A percentile compares a stretch with the other conserved stretches of the same genome.
These are phyloP conservation scores for Barnettozyma sp. DNA, from an alignment of 805 yeast genomes.

Conservation along the genomic window DNA sequence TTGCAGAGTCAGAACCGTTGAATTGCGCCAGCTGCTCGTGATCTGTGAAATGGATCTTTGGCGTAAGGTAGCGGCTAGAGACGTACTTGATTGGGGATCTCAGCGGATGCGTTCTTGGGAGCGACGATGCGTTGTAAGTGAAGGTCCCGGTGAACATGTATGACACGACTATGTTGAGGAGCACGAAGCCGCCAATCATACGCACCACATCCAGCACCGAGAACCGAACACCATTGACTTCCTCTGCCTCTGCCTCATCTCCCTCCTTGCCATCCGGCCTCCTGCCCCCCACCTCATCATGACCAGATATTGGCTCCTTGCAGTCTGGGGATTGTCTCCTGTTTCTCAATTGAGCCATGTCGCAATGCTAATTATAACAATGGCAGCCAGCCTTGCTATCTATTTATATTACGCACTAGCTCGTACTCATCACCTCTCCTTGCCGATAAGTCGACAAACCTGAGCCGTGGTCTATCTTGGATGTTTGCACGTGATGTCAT, in stretches of 20 bases:
- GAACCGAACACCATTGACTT: neutral
- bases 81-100: conserved; percentile 1
- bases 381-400: no score
- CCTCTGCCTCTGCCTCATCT: neutral
- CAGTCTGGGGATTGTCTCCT: no score
- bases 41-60: conserved; percentile 25
- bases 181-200: conserved; percentile 17
- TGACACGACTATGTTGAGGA: conserved; percentile 13
- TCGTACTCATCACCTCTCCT: no score
- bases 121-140: conserved; percentile 34
- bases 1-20: conserved; percentile 35
- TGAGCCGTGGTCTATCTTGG: no score
- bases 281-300: no score
- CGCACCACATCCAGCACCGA: conserved; percentile 17
- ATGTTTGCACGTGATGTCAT: conserved; percentile 2
- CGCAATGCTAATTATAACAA: no score
- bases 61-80: neutral
- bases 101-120: conserved; percentile 2
- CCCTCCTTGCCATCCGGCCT: no score
- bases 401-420: no score
- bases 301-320: neutral
- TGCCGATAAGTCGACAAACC: no score
- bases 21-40: conserved; percentile 34
- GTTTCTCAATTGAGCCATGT: no score
- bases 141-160: conserved; percentile 16